These are phyloP conservation scores for Buxus sempervirens DNA, from an alignment of 164 flowering plant genomes.

Conservation along the genomic window DNA sequence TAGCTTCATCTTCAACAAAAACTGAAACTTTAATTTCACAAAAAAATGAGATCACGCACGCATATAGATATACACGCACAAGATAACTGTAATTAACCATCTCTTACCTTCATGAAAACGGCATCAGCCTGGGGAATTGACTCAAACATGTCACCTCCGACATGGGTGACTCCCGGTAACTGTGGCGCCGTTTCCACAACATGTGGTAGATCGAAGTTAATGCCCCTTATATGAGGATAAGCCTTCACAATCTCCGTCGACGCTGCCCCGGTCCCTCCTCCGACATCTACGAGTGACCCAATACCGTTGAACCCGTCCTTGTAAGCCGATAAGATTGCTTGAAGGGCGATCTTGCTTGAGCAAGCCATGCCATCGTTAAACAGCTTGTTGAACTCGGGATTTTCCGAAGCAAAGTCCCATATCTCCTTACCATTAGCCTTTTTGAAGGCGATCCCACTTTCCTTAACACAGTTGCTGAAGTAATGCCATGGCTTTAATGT, in stretches of 20 bases:
- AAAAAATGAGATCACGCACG: no score
- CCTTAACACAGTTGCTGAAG: constrained; percentile 29
- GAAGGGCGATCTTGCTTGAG: constrained; percentile 19
- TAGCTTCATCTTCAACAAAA: no score
- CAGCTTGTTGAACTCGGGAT: constrained; percentile 29
- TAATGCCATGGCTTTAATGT: constrained; percentile 27
- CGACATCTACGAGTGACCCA: constrained; percentile 45
- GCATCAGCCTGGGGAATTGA: constrained; percentile 43
- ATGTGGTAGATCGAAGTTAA: constrained; percentile 52
- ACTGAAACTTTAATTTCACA: no score
- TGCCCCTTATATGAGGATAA: constrained; percentile 34
- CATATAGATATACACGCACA: no score
- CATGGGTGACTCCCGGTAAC: constrained; percentile 24
- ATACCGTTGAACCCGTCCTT: constrained; percentile 32
- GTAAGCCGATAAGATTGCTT: constrained; percentile 25
- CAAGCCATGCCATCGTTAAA: constrained; percentile 36
- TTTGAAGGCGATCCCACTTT: constrained; percentile 36
- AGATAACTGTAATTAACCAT: background rate
- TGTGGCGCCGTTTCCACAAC: constrained; percentile 40
- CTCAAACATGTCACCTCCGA: constrained; percentile 51
- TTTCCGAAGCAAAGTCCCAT: constrained; percentile 29
- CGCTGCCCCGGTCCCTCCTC: constrained; percentile 40
- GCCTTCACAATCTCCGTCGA: constrained; percentile 33
- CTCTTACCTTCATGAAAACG: constrained; percentile 36
- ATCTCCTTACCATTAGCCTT: constrained; percentile 36